Evolutionary conservation across 2,329 filamentous ascomycete species (phyloP).

Genomic region (Volutella citrinella): DNA sequence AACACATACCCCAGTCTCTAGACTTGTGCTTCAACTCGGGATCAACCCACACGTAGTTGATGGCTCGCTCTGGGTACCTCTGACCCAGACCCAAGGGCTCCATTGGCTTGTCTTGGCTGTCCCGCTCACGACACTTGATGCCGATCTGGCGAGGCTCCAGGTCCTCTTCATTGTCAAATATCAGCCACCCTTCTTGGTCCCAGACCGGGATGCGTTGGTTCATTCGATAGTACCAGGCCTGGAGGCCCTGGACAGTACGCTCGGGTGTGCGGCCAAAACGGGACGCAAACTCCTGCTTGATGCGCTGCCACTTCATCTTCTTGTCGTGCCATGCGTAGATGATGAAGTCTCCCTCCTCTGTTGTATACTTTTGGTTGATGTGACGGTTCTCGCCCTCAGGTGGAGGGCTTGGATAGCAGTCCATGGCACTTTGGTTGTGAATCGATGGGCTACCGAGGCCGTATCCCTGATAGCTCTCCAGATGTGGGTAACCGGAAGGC

Average conservation of each 20-base stretch:
- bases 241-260: conserved; percentile 38
- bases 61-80: conserved; percentile 46
- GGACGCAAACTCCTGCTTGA: conserved; percentile 37
- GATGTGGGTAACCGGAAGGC: conserved; percentile 17
- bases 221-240: conserved; percentile 43
- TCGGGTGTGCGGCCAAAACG: conserved; percentile 36
- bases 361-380: conserved; percentile 43
- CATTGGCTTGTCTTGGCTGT: conserved; percentile 34
- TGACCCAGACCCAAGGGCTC: conserved; percentile 37
- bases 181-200: conserved; percentile 38
- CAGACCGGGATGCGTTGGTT: conserved; percentile 40
- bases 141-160: conserved; percentile 34
- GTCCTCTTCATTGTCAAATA: conserved; percentile 38
- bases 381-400: conserved; percentile 36
- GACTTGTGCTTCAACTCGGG: conserved; percentile 35
- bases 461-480: conserved; percentile 22
- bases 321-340: conserved; percentile 43
- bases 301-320: conserved; percentile 40
- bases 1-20: conserved; percentile 38
- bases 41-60: conserved; percentile 44
- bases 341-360: conserved; percentile 42
- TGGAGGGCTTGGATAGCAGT: conserved; percentile 34
- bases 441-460: conserved; percentile 21
- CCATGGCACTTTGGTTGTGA: conserved; percentile 18
- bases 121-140: conserved; percentile 39